Conservation (phyloP, 2,329 filamentous ascomycete genomes). For the Coniochaeta pulveracea region DNA sequence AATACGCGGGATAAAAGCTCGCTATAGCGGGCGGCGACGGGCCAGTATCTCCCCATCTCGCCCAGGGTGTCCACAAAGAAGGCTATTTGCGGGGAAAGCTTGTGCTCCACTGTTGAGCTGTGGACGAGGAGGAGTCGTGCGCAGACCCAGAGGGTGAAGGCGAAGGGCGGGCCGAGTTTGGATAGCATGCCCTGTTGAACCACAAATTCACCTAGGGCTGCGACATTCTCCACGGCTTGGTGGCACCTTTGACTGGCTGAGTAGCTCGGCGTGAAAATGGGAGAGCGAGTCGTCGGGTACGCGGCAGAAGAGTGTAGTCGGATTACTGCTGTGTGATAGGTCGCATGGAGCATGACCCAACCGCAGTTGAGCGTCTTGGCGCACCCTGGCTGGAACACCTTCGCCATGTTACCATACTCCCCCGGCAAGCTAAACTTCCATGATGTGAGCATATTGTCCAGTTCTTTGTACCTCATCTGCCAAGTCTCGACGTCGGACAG, state of each 20-base stretch:
- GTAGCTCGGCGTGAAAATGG: conserved; percentile 82
- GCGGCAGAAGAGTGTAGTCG: conserved; percentile 85
- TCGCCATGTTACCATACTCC: conserved; percentile 76
- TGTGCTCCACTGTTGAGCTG: conserved; percentile 79
- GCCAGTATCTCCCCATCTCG: conserved; percentile 75
- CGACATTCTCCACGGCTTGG: conserved; percentile 72
- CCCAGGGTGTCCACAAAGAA: conserved; percentile 74
- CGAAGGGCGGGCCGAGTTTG: conserved; percentile 81
- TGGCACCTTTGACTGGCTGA: conserved; percentile 76
- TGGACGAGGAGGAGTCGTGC: conserved; percentile 80
- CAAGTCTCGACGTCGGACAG: conserved; percentile 78
- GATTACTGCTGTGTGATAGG: conserved; percentile 83
- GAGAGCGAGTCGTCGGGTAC: conserved; percentile 79
- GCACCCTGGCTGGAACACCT: conserved; percentile 58
- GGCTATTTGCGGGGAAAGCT: conserved; percentile 66
- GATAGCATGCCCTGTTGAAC: conserved; percentile 61
- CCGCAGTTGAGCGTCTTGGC: conserved; percentile 65
- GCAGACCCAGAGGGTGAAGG: conserved; percentile 86
- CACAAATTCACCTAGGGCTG: conserved; percentile 68
- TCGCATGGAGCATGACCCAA: conserved; percentile 86
- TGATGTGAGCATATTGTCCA: conserved; percentile 66
- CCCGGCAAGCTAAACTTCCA: conserved; percentile 79
- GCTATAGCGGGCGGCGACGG: conserved; percentile 74
- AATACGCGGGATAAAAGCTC: conserved; percentile 71
- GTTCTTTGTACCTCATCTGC: conserved; percentile 76